phyloP scores from a whole-genome alignment of 345 rosid species.

The Angophora floribunda region DNA sequence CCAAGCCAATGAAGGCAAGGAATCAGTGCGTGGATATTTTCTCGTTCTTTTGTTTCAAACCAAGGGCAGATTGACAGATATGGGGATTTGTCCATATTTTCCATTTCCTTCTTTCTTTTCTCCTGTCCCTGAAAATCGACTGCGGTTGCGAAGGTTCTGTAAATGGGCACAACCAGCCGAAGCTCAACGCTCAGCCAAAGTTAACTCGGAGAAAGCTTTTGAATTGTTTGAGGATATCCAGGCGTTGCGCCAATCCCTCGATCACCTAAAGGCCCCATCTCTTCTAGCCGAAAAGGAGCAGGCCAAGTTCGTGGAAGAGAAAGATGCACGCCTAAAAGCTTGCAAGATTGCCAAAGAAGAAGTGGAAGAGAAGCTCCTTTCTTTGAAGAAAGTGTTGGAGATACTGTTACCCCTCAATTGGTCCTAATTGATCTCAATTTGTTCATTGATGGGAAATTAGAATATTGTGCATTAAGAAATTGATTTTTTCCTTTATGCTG shows the following conservation, averaged over 20 bases:
- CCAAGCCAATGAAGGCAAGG: neutral
- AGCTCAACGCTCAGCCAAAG: slow-evolving; percentile 30
- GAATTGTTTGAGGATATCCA: slow-evolving; percentile 51
- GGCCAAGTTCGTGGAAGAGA: slow-evolving; percentile 25
- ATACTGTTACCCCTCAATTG: too few relatives aligned
- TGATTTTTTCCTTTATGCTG: too few relatives aligned
- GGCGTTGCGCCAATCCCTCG: slow-evolving; percentile 46
- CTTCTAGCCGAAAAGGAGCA: slow-evolving; percentile 32
- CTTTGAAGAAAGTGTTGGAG: slow-evolving; percentile 7
- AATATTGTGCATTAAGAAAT: too few relatives aligned
- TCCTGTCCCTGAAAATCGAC: neutral
- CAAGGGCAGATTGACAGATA: neutral
- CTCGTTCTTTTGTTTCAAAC: neutral
- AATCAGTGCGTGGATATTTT: neutral
- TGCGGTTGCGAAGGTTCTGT: neutral
- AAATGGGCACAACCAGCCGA: slow-evolving; percentile 37
- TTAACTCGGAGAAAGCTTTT: slow-evolving; percentile 18
- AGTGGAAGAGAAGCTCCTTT: slow-evolving; percentile 25
- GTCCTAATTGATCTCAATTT: too few relatives aligned
- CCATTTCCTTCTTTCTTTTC: neutral
- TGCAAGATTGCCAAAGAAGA: slow-evolving; percentile 37
- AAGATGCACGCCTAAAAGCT: slow-evolving; percentile 24
- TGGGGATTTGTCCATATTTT: slow-evolving; percentile 15
- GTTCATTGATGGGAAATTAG: too few relatives aligned
- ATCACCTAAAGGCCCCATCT: slow-evolving; percentile 40